These are phyloP conservation scores for Collybiopsis luxurians DNA, from an alignment of 768 basidiomycete genomes.

Conservation along the genomic window DNA sequence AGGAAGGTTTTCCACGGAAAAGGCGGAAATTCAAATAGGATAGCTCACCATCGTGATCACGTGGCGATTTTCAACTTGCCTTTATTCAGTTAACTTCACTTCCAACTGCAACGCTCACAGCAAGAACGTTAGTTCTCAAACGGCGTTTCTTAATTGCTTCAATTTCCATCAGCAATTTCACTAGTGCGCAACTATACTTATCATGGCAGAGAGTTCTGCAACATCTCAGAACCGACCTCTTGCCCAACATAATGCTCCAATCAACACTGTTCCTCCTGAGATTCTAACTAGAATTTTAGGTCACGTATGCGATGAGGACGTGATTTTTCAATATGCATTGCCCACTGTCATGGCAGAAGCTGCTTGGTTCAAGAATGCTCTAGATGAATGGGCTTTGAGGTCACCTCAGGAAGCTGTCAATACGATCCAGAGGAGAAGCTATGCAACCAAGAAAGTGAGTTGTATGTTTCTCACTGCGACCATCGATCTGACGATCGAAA, in stretches of 20 bases:
- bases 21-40: too few relatives aligned
- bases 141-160: too few relatives aligned
- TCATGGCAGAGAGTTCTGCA: background rate
- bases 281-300: slow-evolving; percentile 71
- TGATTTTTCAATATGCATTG: slow-evolving; percentile 58
- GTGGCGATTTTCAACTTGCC: too few relatives aligned
- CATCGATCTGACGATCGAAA: background rate
- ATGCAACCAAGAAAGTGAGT: slow-evolving; percentile 65
- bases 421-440: slow-evolving; percentile 56
- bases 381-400: slow-evolving; percentile 52
- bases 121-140: too few relatives aligned
- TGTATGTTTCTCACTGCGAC: background rate
- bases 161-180: too few relatives aligned
- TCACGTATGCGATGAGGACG: slow-evolving; percentile 66
- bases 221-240: background rate
- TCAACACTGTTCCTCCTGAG: slow-evolving; percentile 55
- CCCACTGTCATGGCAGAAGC: slow-evolving; percentile 63
- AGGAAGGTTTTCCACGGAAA: too few relatives aligned
- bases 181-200: too few relatives aligned
- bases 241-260: too few relatives aligned
- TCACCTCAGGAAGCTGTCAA: slow-evolving; percentile 59
- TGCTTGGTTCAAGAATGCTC: slow-evolving; percentile 57
- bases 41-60: too few relatives aligned
- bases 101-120: too few relatives aligned
- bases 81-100: too few relatives aligned